Percentiles rank a stretch among this genome's conserved stretches.
Evolutionary conservation across 2,329 filamentous ascomycete species (phyloP).

Genomic region (Nothomitra cinnamomea): DNA sequence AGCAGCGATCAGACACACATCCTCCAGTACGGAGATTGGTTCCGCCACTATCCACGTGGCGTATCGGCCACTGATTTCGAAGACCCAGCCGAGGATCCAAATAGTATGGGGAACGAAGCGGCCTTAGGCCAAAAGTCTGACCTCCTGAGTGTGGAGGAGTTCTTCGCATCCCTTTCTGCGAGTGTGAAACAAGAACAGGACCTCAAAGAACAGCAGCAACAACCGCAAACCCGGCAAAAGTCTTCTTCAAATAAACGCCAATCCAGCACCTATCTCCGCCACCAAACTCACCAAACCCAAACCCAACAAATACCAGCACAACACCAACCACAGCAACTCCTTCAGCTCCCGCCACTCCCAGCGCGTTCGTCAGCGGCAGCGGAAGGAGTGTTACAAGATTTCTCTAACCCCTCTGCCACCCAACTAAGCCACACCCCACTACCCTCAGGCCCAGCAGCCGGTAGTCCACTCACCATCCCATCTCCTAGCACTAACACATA

Average conservation of each 20-base stretch:
- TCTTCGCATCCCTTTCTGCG: constrained; percentile 69
- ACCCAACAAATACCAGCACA: background rate
- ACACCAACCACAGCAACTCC: background rate
- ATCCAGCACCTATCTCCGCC: background rate
- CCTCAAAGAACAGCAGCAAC: constrained; percentile 20
- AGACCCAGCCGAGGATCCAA: constrained; percentile 46
- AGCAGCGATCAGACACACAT: constrained; percentile 29
- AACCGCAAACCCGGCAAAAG: constrained; percentile 11
- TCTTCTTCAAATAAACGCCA: constrained; percentile 25
- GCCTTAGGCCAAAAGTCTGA: constrained; percentile 79
- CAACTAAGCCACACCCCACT: background rate
- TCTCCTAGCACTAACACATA: background rate
- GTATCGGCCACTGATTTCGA: constrained; percentile 73
- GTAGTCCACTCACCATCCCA: background rate
- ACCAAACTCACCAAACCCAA: background rate
- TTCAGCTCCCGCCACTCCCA: background rate
- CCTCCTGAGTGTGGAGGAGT: constrained; percentile 87
- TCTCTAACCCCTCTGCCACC: background rate
- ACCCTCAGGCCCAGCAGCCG: background rate
- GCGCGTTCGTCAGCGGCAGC: background rate
- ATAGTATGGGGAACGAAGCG: constrained; percentile 54
- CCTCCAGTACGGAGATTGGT: constrained; percentile 91
- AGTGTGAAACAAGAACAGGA: constrained; percentile 30
- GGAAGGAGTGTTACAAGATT: background rate
- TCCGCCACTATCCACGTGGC: constrained; percentile 83